Percentiles rank a stretch among this genome's conserved stretches.
Evolutionary conservation across 129 eudicot genomes (phyloP).

Genomic region (Oenanthe sinensis): DNA sequence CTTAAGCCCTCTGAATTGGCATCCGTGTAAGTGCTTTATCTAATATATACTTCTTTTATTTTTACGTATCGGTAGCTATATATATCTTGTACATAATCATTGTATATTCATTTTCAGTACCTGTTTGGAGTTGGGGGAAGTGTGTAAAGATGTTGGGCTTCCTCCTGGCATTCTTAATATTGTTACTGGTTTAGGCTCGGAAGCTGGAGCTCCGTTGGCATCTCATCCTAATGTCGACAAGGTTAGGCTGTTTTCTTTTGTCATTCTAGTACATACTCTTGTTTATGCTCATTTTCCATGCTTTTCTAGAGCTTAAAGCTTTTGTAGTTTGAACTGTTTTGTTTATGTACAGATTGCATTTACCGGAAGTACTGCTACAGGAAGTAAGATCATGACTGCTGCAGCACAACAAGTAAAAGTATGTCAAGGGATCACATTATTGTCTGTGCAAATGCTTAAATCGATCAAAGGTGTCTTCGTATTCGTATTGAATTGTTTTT

Average conservation of each 20-base stretch:
- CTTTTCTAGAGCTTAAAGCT: background rate
- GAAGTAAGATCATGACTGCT: conserved; percentile 91
- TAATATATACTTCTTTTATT: background rate
- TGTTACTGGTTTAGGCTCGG: conserved; percentile 81
- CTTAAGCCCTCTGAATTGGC: conserved; percentile 97
- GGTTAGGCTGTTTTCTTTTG: conserved; percentile 27
- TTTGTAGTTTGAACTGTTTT: background rate
- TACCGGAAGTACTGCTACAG: conserved; percentile 92
- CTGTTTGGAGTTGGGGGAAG: conserved; percentile 83
- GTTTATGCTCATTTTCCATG: background rate
- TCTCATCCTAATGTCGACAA: conserved; percentile 94
- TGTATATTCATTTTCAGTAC: conserved; percentile 46
- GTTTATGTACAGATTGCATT: conserved; percentile 65
- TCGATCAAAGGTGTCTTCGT: background rate
- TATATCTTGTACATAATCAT: background rate
- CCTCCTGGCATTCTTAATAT: conserved; percentile 86
- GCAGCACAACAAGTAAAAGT: conserved; percentile 94
- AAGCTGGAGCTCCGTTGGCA: conserved; percentile 97
- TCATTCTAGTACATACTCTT: background rate
- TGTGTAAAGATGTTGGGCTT: conserved; percentile 87
- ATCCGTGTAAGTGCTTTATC: conserved; percentile 51
- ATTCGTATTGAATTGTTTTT: conserved; percentile 2
- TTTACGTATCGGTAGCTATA: background rate
- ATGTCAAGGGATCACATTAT: background rate
- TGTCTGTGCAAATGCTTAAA: background rate